Conservation (phyloP, 2,329 filamentous ascomycete species). For the Septoria petroselini region DNA sequence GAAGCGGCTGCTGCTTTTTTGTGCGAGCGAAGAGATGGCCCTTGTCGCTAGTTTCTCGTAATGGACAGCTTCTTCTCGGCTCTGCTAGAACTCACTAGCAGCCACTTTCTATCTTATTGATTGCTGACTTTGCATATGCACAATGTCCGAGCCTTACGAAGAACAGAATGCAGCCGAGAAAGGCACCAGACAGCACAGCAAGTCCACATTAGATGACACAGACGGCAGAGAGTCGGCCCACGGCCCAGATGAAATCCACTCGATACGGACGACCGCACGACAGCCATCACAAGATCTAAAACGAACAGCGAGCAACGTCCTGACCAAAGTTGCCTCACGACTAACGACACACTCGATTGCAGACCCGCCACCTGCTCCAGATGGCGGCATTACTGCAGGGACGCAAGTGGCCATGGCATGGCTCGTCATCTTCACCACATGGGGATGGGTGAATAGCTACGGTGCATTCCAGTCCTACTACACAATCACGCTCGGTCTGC, state of each 20-base stretch:
- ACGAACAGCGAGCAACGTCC: constrained; percentile 32
- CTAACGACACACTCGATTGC: constrained; percentile 37
- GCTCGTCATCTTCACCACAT: constrained; percentile 38
- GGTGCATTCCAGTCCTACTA: constrained; percentile 48
- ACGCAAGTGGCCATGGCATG: constrained; percentile 37
- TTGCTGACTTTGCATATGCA: background rate
- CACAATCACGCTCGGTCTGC: constrained; percentile 33
- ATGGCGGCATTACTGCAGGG: constrained; percentile 44
- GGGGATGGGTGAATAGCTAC: constrained; percentile 39
- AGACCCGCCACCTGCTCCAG: constrained; percentile 42
- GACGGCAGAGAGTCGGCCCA: constrained; percentile 24
- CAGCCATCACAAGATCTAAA: constrained; percentile 27
- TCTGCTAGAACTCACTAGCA: background rate
- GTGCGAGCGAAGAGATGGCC: too few species aligned
- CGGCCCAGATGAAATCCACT: constrained; percentile 20
- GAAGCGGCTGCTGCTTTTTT: too few species aligned
- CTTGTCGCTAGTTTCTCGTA: too few species aligned
- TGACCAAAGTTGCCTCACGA: constrained; percentile 37
- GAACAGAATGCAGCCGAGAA: background rate
- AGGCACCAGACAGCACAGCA: too few species aligned
- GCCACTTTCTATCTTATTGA: background rate
- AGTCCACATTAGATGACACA: constrained; percentile 13
- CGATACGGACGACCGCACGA: constrained; percentile 1
- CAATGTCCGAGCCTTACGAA: background rate
- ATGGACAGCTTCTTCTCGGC: background rate